These are phyloP conservation scores for Cystobasidium slooffiae DNA, from an alignment of 1,284 basidiomycete genomes.

Conservation along the genomic window DNA sequence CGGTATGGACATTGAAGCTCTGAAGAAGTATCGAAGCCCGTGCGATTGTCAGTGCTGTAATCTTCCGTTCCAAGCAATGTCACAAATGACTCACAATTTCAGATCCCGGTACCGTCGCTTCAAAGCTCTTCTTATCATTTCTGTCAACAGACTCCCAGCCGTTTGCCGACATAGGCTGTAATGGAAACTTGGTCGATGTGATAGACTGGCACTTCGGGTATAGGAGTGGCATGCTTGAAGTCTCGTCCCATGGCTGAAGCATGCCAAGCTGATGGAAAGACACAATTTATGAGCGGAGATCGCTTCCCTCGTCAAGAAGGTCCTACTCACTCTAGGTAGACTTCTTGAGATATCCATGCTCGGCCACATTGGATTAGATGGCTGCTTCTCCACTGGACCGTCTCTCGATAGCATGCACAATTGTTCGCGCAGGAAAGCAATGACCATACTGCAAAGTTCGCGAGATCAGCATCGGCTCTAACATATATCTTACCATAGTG, in stretches of 20 bases:
- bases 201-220: conserved; percentile 41
- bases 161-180: conserved; percentile 12
- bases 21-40: not conserved
- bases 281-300: not conserved
- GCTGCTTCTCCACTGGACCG: conserved; percentile 18
- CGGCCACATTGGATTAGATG: conserved; percentile 22
- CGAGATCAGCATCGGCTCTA: not conserved
- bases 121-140: conserved; percentile 44
- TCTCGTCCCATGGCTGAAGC: conserved; percentile 39
- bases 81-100: conserved; percentile 26
- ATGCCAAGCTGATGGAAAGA: conserved; percentile 25
- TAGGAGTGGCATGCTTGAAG: conserved; percentile 20
- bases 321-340: conserved; percentile 16
- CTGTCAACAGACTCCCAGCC: conserved; percentile 42
- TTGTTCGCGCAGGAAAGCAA: conserved; percentile 41
- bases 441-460: conserved; percentile 28
- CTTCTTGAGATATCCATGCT: conserved; percentile 25
- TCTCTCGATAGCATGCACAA: conserved; percentile 34
- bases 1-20: conserved; percentile 39
- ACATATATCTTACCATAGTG: not conserved
- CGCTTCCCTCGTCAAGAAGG: too few species aligned
- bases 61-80: not conserved
- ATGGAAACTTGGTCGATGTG: conserved; percentile 37
- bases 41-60: conserved; percentile 6
- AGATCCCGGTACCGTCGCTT: conserved; percentile 27